Conservation (phyloP, 2,329 filamentous ascomycete species). For the Exophiala aquamarina region DNA sequence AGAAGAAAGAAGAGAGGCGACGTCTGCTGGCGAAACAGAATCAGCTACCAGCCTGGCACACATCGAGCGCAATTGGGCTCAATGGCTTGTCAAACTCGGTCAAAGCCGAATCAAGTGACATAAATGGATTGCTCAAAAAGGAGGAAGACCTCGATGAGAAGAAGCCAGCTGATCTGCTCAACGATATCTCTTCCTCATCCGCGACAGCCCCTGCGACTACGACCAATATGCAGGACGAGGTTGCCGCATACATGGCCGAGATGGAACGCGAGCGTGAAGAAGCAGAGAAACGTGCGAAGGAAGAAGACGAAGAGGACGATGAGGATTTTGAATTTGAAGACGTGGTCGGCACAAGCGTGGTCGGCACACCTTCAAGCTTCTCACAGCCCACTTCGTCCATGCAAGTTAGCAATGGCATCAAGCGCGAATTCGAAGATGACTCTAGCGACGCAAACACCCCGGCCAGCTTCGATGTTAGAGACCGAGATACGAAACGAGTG, state of each 20-base stretch:
- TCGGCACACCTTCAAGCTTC: conserved; percentile 20
- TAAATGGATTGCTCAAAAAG: conserved; percentile 10
- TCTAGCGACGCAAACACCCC: conserved; percentile 24
- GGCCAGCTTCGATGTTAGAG: conserved; percentile 2
- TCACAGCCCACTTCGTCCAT: conserved; percentile 1
- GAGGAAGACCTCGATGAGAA: conserved; percentile 25
- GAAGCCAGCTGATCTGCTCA: conserved; percentile 7
- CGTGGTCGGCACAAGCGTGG: conserved; percentile 15
- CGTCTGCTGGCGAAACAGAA: conserved; percentile 54
- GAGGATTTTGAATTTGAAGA: conserved; percentile 30
- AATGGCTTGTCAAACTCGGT: conserved; percentile 7
- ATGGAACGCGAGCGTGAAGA: conserved; percentile 24
- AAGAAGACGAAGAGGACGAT: conserved; percentile 25
- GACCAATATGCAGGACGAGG: conserved; percentile 15
- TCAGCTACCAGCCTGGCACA: conserved; percentile 54
- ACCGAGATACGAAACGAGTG: conserved; percentile 17
- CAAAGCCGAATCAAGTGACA: conserved; percentile 10
- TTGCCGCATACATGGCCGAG: conserved; percentile 22
- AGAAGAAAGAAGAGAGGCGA: conserved; percentile 46
- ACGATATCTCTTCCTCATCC: neutral
- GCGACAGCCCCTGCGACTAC: neutral
- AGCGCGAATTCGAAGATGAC: conserved; percentile 25
- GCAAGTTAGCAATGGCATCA: conserved; percentile 20
- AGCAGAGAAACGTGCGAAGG: conserved; percentile 19
- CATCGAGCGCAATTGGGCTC: conserved; percentile 28